A percentile compares a stretch with the other conserved stretches of the same genome.
phyloP scores from a whole-genome alignment of 495 filamentous ascomycete species.

The Lasiosphaeria hispida region DNA sequence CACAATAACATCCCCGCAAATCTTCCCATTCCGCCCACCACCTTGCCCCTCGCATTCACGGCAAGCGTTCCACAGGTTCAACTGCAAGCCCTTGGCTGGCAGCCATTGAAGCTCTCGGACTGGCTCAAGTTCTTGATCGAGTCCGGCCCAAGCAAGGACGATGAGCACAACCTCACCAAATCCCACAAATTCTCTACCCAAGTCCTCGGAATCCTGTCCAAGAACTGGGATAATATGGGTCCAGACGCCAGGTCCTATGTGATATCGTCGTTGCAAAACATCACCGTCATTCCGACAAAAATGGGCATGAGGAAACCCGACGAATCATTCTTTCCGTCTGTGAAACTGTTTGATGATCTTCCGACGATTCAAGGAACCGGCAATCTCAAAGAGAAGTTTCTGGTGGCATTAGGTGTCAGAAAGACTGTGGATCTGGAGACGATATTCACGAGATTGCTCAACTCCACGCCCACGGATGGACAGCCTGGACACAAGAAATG shows the following conservation, averaged over 20 bases:
- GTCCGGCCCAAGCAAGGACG: conserved; percentile 43
- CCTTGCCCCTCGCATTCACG: conserved; percentile 78
- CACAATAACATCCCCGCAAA: conserved; percentile 74
- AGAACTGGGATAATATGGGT: conserved; percentile 78
- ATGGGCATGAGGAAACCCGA: conserved; percentile 81
- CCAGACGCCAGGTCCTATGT: conserved; percentile 63
- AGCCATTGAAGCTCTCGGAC: conserved; percentile 71
- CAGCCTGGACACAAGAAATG: conserved; percentile 59
- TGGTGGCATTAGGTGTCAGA: conserved; percentile 75
- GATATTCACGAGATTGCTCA: conserved; percentile 83
- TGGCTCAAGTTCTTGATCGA: conserved; percentile 80
- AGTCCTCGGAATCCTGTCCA: conserved; percentile 78
- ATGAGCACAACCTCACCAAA: conserved; percentile 57
- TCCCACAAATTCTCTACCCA: conserved; percentile 73
- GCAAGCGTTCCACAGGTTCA: conserved; percentile 52
- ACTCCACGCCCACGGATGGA: conserved; percentile 38
- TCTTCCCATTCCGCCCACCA: conserved; percentile 78
- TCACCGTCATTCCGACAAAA: conserved; percentile 85
- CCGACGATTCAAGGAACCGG: conserved; percentile 73
- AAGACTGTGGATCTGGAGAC: conserved; percentile 89
- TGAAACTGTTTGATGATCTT: conserved; percentile 91
- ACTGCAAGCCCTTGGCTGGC: conserved; percentile 78
- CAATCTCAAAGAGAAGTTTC: conserved; percentile 83
- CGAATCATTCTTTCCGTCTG: conserved; percentile 89
- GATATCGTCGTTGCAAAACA: conserved; percentile 56